phyloP scores from a whole-genome alignment of 2,329 filamentous ascomycete species.

The Blastomyces parvus region DNA sequence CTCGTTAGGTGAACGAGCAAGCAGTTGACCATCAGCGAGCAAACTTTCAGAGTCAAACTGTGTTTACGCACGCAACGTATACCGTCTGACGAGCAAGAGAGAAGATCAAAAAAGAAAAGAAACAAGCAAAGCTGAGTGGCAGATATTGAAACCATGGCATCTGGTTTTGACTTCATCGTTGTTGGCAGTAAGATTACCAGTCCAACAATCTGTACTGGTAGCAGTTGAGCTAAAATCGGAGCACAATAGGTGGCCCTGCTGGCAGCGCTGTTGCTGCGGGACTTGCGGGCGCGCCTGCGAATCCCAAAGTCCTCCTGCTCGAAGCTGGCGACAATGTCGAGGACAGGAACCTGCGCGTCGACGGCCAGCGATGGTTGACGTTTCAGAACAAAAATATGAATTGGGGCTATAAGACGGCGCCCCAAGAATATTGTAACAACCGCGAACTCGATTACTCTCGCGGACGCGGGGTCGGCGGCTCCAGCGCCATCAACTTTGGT shows the following conservation, averaged over 20 bases:
- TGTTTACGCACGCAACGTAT: neutral
- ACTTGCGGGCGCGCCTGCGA: slow-evolving; percentile 40
- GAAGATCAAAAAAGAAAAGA: neutral
- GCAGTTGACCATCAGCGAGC: neutral
- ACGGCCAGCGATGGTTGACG: slow-evolving; percentile 48
- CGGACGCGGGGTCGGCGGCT: slow-evolving; percentile 45
- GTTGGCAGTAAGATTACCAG: slow-evolving; percentile 29
- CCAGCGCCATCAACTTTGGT: slow-evolving; percentile 47
- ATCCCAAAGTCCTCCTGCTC: slow-evolving; percentile 49
- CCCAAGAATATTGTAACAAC: slow-evolving; percentile 37
- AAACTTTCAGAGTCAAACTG: neutral
- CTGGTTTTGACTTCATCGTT: slow-evolving; percentile 29
- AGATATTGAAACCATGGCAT: slow-evolving; percentile 5
- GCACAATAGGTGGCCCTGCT: slow-evolving; percentile 46
- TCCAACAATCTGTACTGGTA: neutral
- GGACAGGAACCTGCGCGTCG: slow-evolving; percentile 39
- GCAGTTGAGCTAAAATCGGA: neutral
- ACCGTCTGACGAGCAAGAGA: neutral
- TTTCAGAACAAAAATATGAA: slow-evolving; percentile 44
- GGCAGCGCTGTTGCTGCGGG: slow-evolving; percentile 48
- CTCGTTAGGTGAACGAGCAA: neutral
- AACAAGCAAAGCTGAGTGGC: neutral
- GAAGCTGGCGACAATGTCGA: slow-evolving; percentile 50
- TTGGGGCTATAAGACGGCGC: slow-evolving; percentile 44
- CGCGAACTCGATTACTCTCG: slow-evolving; percentile 43